Base-by-base conservation (phyloP, 768 basidiomycete species). In the Lactifluus volemus region DNA sequence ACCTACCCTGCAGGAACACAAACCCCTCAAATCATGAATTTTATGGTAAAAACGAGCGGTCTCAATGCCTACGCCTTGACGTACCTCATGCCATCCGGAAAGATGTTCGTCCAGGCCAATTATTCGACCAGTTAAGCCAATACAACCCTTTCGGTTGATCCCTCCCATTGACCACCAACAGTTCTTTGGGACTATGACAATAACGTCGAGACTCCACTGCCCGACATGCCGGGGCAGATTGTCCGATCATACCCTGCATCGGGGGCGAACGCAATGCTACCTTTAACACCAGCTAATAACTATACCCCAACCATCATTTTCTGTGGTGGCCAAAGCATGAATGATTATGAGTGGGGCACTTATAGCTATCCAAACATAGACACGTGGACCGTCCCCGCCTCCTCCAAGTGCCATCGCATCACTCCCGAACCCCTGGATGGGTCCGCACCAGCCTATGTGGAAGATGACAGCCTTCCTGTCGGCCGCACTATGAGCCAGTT, bases 401-500 rank as follows among this genome's bases (percentile, higher is more conserved):
- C 86, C 2, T 66, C 71, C 19, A 85, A 88, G 68, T 91, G 89
- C 70, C 88, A 89, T 63, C 80, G 88, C 36, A 86, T 98, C 68
- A 92, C 87, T 0, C 94, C 96, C 1, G 92, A 96, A 69, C 89
- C 89, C 42, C 69, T 70, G 9, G 85, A 86, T 58, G 86, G 86
- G 4, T 82, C 85, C 1, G 42, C 76, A 0, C 78, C 84, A 0
- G 72, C 67, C 0, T 90, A 89, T 68, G 73, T 77, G 3, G 78
- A 86, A 67, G 92, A 92, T 61, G 92, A 94, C 65, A 71, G 82
- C 61, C 84, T 94, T 80, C 75, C 82, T 4, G 78, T 84, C 61
- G 81, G 83, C 0, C 81, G 92, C 30, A 89, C 88, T 34, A 97
- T 97, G 93, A 91, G 93, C 10, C 89, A 92, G 70, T 92, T 96